Conservation (phyloP, 1,284 basidiomycete species). For the Anthracocystis walkeri region DNA sequence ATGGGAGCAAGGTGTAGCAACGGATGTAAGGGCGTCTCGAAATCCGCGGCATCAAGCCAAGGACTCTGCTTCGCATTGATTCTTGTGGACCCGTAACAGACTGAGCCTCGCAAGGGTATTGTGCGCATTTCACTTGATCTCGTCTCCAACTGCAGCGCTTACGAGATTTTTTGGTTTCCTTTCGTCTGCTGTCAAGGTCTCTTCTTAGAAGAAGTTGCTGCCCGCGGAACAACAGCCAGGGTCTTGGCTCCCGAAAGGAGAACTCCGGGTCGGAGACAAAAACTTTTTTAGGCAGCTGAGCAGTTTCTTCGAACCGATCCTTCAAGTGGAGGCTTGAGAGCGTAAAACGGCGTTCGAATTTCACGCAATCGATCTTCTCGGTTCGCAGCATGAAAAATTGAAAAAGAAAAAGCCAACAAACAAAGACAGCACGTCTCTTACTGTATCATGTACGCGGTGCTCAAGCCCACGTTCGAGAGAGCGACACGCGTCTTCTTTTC, state of each 20-base stretch:
- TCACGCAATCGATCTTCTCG: conserved; percentile 17
- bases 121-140: conserved; percentile 1
- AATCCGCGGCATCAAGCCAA: neutral
- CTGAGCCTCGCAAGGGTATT: neutral
- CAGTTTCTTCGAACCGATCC: conserved; percentile 2
- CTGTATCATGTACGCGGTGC: neutral
- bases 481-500: conserved; percentile 8
- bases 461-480: conserved; percentile 1
- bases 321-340: conserved; percentile 15
- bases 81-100: neutral
- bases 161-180: conserved; percentile 3
- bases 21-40: neutral
- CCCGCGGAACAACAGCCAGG: conserved; percentile 3
- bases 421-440: neutral
- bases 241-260: conserved; percentile 13
- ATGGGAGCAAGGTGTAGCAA: neutral
- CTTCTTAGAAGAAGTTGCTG: neutral
- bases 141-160: neutral
- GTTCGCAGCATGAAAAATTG: neutral
- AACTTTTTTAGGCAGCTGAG: conserved; percentile 14
- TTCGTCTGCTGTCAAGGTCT: neutral
- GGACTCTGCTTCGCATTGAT: neutral
- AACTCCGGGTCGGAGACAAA: conserved; percentile 26
- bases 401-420: neutral
- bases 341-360: conserved; percentile 1